Conservation (phyloP, 2,329 filamentous ascomycete species). For the Colletotrichum lupini region DNA sequence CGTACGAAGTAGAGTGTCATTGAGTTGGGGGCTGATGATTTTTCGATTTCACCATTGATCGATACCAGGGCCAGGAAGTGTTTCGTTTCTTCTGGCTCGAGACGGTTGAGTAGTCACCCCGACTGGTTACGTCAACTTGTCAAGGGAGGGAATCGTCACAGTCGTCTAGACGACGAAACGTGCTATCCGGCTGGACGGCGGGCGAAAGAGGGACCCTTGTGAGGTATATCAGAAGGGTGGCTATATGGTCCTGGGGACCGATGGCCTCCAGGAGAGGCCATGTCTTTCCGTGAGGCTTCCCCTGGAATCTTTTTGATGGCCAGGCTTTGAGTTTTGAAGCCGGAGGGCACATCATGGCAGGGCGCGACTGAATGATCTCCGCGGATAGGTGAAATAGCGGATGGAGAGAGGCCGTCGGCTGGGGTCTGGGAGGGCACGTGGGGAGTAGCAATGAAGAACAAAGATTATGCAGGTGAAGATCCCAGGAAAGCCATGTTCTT, state of each 20-base stretch:
- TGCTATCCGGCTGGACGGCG: not conserved
- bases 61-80: not conserved
- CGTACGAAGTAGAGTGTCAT: not conserved
- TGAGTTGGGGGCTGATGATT: not conserved
- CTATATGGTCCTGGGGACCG: not conserved
- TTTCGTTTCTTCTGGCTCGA: constrained; percentile 19
- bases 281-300: not conserved
- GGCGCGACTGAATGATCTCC: constrained; percentile 8
- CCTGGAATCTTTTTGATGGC: not conserved
- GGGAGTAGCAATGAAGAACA: not conserved
- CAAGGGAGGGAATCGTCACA: too few relatives aligned
- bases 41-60: not conserved
- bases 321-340: not conserved
- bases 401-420: not conserved
- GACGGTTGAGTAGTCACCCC: not conserved
- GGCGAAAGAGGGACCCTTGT: constrained; percentile 4
- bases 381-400: not conserved
- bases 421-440: too few relatives aligned
- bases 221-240: constrained; percentile 17
- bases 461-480: not conserved
- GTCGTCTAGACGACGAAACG: constrained; percentile 9
- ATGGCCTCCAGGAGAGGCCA: constrained; percentile 4
- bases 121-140: not conserved
- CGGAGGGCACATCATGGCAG: not conserved
- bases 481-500: not conserved